A percentile compares a stretch with the other conserved stretches of the same genome.
phyloP scores from a whole-genome alignment of 164 flowering plant species.

The Stephania cephalantha region DNA sequence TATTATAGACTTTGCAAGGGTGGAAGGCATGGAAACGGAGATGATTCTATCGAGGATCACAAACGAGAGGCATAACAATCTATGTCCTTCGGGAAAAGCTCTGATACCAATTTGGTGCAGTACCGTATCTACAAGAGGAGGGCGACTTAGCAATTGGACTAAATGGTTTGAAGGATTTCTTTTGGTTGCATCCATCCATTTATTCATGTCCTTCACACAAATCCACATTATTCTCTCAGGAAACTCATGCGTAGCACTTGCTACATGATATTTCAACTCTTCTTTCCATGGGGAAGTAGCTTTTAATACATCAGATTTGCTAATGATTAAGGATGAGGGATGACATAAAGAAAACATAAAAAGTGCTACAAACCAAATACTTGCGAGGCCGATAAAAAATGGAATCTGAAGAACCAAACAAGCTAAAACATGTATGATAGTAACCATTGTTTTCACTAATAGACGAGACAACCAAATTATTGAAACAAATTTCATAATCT shows the following conservation, averaged over 20 bases:
- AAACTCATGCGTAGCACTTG: not conserved
- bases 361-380: not conserved
- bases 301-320: not conserved
- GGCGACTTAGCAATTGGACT: not conserved
- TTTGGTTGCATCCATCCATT: slow-evolving; percentile 3
- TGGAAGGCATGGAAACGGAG: not conserved
- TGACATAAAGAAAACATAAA: not conserved
- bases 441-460: not conserved
- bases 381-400: too few relatives aligned
- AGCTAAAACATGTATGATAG: too few relatives aligned
- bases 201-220: slow-evolving; percentile 1
- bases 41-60: not conserved
- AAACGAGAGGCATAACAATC: not conserved
- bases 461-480: not conserved
- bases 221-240: not conserved
- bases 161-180: not conserved
- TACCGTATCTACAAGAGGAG: not conserved
- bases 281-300: not conserved
- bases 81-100: not conserved
- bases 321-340: not conserved
- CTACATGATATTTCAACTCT: not conserved
- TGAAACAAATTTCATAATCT: not conserved
- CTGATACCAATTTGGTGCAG: not conserved
- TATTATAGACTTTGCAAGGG: not conserved
- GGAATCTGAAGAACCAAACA: too few relatives aligned